Conservation (phyloP, 2,329 filamentous ascomycete species). For the Colletotrichum karsti region DNA sequence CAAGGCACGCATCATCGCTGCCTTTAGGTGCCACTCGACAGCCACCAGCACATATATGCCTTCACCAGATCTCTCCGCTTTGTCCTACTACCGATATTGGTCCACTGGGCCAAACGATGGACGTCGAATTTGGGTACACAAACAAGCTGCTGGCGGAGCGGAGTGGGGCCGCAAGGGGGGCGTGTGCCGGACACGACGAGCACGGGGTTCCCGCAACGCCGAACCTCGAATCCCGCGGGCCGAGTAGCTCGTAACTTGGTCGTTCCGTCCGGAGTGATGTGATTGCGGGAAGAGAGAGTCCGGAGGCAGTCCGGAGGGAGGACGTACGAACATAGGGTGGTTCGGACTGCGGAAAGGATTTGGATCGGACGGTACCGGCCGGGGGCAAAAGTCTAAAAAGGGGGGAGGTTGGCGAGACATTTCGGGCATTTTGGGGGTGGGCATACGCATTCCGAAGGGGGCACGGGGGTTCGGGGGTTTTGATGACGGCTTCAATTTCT, state of each 20-base stretch:
- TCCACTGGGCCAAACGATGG: background rate
- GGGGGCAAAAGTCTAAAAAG: background rate
- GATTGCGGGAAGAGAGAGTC: too few relatives aligned
- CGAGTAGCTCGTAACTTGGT: too few relatives aligned
- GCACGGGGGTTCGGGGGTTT: background rate
- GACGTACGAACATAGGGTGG: background rate
- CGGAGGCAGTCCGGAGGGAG: too few relatives aligned
- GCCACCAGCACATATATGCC: background rate
- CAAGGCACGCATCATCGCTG: background rate
- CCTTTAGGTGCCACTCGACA: background rate
- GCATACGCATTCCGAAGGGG: conserved; percentile 8
- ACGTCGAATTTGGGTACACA: conserved; percentile 15
- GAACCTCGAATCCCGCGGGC: background rate
- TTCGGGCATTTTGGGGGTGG: background rate
- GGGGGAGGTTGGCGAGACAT: background rate
- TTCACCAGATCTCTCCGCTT: background rate
- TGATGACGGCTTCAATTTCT: background rate
- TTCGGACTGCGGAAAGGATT: background rate
- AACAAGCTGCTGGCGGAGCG: background rate
- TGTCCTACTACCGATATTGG: background rate
- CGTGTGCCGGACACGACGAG: background rate
- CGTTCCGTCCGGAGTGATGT: background rate
- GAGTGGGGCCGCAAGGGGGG: conserved; percentile 16
- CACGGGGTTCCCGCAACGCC: background rate
- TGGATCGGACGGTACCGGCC: background rate